Evolutionary conservation across 164 flowering plant species (phyloP), one percentile per base, ranked within the genome.

Genomic region (Aristolochia fimbriata): DNA sequence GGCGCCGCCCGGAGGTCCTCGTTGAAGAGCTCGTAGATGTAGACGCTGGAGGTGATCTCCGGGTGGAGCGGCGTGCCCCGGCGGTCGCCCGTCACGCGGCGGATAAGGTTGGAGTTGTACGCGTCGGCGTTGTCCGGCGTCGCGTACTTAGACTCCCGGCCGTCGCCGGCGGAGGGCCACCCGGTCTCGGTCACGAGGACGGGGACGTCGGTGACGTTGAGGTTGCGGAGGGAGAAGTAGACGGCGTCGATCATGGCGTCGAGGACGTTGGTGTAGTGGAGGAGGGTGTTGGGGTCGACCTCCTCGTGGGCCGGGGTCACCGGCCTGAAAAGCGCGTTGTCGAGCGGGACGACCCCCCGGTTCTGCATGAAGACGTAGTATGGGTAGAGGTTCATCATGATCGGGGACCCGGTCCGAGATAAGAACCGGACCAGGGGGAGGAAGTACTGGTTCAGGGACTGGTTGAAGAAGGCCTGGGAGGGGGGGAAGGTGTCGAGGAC

Each of bases 341-440:
- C 96, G 15, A 93, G 63, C 37, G 99, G 99, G 6, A 93, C 97
- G 12, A 88, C 85, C 7, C 95, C 96, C 61, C 83, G 88, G 73
- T 86, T 90, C 76, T 90, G 83, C 99, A 93, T 93, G 63, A 86
- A 90, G 13, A 93, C 97, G 47, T 93, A 93, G 64, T 93, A 93
- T 30, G 99, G 97, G 57, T 93, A 93, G 61, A 93, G 71, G 61
- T 93, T 93, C 85, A 93, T 81, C 99, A 93, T 93, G 58, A 93
- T 54, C 0, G 96, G 95, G 8, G 99, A 74, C 11, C 69, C 73
- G 0, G 96, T 93, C 61, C 70, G 78, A 0, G 91, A 83, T 47
- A 80, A 52, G 71, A 93, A 93, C 57, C 74, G 79, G 49, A 90
- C 68, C 67, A 93, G 61, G 30, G 85, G 86, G 17, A 75, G 69